Percentiles rank a stretch among this genome's conserved stretches.
Conservation (phyloP, 768 basidiomycete genomes). For the Hortiboletus campestris region DNA sequence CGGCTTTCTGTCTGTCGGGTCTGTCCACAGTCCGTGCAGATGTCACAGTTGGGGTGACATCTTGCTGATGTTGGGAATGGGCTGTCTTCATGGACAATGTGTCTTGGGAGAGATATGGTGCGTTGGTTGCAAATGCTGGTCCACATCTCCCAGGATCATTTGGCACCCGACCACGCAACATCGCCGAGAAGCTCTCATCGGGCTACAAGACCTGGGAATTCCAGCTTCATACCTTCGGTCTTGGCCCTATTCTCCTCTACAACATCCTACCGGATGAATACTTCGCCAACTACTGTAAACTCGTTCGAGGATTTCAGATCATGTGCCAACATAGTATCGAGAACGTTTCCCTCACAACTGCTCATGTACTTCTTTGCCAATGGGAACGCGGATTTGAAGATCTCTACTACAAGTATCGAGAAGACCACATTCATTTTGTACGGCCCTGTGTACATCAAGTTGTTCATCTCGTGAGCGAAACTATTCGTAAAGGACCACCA, state of each 20-base stretch:
- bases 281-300: not conserved
- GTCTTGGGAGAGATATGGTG: no score
- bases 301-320: not conserved
- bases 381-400: not conserved
- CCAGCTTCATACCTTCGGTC: conserved; percentile 11
- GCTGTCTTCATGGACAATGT: no score
- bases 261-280: conserved; percentile 11
- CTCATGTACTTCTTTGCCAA: not conserved
- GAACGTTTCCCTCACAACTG: not conserved
- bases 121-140: not conserved
- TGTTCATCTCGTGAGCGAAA: not conserved
- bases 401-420: not conserved
- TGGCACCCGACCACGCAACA: conserved; percentile 14
- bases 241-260: conserved; percentile 16
- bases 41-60: no score
- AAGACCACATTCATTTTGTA: not conserved
- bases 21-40: no score
- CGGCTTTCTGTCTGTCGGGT: no score
- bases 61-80: no score
- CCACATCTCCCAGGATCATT: conserved; percentile 16
- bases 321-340: not conserved
- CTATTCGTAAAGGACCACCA: not conserved
- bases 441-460: not conserved
- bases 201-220: conserved; percentile 27
- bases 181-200: conserved; percentile 19